Evolutionary conservation across 495 filamentous ascomycete genomes (phyloP).

Genomic region (Tuber aestivum): DNA sequence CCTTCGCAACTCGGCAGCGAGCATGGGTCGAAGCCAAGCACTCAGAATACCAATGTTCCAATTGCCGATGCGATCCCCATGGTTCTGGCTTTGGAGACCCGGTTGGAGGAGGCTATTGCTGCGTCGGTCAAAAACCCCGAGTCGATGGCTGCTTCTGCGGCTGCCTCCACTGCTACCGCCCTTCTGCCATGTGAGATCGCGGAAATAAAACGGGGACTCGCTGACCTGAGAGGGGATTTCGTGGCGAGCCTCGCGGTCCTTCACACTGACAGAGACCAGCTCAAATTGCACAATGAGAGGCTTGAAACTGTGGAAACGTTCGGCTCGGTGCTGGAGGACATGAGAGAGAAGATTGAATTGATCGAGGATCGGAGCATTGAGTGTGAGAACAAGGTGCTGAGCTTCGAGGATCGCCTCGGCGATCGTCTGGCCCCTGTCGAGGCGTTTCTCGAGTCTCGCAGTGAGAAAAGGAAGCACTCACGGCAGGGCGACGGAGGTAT

Average conservation of each 20-base stretch:
- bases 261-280: conserved; percentile 5
- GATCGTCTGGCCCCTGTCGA: conserved; percentile 31
- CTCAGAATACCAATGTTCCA: conserved; percentile 3
- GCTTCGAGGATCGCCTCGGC: conserved; percentile 30
- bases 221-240: background rate
- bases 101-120: background rate
- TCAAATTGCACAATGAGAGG: conserved; percentile 22
- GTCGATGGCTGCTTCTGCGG: background rate
- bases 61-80: background rate
- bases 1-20: conserved; percentile 20
- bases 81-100: background rate
- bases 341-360: conserved; percentile 33
- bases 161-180: background rate
- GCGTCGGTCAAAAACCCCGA: background rate
- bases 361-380: conserved; percentile 28
- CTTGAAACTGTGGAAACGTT: conserved; percentile 35
- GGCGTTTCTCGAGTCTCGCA: conserved; percentile 6
- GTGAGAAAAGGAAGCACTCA: conserved; percentile 25
- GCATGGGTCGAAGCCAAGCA: conserved; percentile 13
- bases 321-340: conserved; percentile 27
- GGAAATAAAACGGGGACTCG: background rate
- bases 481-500: background rate
- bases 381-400: conserved; percentile 25
- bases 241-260: background rate
- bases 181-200: background rate